Evolutionary conservation across 164 flowering plant genomes (phyloP), one percentile per base, ranked within the genome.

Genomic region (Vitis labrusca): DNA sequence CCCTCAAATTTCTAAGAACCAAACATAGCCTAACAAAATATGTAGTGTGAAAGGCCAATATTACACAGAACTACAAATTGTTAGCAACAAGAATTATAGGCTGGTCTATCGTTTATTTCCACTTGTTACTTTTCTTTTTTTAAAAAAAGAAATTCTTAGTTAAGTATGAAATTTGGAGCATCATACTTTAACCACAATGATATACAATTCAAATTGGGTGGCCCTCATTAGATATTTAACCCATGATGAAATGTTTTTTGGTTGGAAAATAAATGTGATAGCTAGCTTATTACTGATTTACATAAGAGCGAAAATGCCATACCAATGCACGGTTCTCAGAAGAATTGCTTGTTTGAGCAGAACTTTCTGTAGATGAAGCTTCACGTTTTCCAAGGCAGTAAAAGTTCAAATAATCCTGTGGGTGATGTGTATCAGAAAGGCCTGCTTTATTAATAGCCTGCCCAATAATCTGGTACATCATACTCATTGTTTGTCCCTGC

Each of bases 301-400:
- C 56, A 49, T 23, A 62, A 13, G 12, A 62, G 29, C 19, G 6
- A 55, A 58, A 67, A 16, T 16, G 54, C 29, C 67, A 71, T 83
- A 86, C 89, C 83, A 68, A 16, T 23, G 77, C 74, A 61, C 70
- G 75, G 47, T 71, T 80, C 27, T 88, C 90, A 37, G 77, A 47
- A 52, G 72, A 52, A 32, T 78, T 68, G 70, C 29, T 60, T 56
- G 73, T 8, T 49, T 65, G 77, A 3, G 77, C 60, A 23, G 81
- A 63, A 30, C 61, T 55, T 70, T 66, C 78, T 11, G 63, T n/a
- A n/a, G 76, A 58, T 59, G 74, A 73, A 68, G 50, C 55, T 70
- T 87, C 89, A 27, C 90, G 82, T 57, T 85, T 86, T 15, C 92
- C 92, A 14, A 88, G 85, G 74, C 92, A 88, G 69, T 80, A 89